These are phyloP conservation scores for Brassica incana DNA, from an alignment of 345 rosid species.

Conservation along the genomic window DNA sequence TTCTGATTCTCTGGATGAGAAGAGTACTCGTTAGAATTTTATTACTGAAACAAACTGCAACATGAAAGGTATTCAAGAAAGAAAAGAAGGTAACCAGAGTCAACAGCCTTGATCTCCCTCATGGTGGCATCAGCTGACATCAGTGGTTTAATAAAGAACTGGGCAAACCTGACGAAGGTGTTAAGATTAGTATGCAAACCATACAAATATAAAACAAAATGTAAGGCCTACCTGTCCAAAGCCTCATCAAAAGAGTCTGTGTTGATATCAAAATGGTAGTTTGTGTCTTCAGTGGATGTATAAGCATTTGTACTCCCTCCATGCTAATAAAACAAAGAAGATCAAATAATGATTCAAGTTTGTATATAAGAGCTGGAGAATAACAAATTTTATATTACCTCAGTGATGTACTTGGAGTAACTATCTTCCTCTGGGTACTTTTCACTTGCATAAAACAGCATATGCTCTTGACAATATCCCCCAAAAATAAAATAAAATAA, in stretches of 20 bases:
- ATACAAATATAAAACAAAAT: background rate
- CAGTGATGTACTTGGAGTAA: conserved; percentile 66
- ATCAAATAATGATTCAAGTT: background rate
- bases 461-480: conserved; percentile 59
- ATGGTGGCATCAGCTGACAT: conserved; percentile 90
- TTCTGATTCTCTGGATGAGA: conserved; percentile 72
- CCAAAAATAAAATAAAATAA: background rate
- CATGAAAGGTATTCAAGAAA: background rate
- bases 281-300: conserved; percentile 65
- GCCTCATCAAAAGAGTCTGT: conserved; percentile 77
- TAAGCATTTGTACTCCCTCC: conserved; percentile 87
- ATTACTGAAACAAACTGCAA: background rate
- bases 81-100: conserved; percentile 61
- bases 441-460: conserved; percentile 93
- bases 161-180: conserved; percentile 57
- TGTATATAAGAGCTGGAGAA: background rate
- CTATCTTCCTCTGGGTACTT: conserved; percentile 86
- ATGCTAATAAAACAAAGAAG: conserved; percentile 52
- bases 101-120: conserved; percentile 91
- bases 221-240: conserved; percentile 55
- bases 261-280: conserved; percentile 72
- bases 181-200: background rate
- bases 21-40: conserved; percentile 8
- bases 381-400: conserved; percentile 43
- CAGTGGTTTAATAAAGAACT: conserved; percentile 83